Base-by-base conservation (phyloP, 768 basidiomycete genomes). In the Termitomyces sp. region DNA sequence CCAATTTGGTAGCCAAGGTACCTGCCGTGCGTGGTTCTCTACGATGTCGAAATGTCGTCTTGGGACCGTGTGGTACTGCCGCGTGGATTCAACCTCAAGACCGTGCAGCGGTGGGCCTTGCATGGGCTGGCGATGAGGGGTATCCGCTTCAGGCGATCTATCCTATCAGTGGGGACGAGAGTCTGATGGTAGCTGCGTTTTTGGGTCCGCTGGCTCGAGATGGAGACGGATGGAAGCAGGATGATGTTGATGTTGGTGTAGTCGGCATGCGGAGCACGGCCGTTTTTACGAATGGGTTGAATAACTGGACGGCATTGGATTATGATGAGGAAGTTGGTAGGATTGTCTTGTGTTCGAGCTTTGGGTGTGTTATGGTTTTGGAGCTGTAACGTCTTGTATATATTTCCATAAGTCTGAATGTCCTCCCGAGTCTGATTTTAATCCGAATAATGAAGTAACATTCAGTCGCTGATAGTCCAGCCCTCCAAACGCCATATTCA, bases 71-170 rank as follows among this genome's bases (percentile, higher is more conserved):
- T 60, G 84, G 85, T 6, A 86, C 85, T 0, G 85, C 85, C 2
- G 72, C 81, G 8, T 88, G 86, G 85, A 76, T 87, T 24, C 79
- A 81, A 57, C 87, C 87, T 27, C 77, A 70, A 58, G 79, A 79
- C 62, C 76, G 73, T 59, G 73, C 76, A 8, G 65, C 65, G 4
- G 73, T 63, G 1, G 81, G 79, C 31, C 70, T 78, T 59, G 61
- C 78, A 18, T 58, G 41, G 62, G 65, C 54, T 13, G 53, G 48
- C 13, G 30, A 53, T 59, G 61, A 66, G 24, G 68, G 65, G 39
- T 56, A 61, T 11, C 68, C 67, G 7, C 55, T 62, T 64, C 67
- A 67, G 31, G 52, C 63, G n/a, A 55, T 66, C 3, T 31, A 50
- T 27, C 36, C 47, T 0, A 46, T 31, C 37, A 62, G 48, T 45